phyloP scores from a whole-genome alignment of 164 flowering plant species.

The Stephania cephalantha region DNA sequence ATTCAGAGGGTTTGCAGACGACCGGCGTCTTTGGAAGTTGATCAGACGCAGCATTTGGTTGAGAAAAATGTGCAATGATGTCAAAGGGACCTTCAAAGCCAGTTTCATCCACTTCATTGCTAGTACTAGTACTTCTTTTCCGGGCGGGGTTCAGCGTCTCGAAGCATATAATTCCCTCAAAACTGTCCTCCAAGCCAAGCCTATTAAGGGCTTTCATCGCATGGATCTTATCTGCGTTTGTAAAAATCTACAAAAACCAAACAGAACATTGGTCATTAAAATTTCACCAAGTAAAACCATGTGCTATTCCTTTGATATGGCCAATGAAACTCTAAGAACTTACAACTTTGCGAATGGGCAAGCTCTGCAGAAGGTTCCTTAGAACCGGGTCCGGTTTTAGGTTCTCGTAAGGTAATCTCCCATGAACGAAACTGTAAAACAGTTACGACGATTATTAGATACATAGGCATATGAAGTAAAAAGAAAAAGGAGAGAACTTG shows the following conservation, averaged over 20 bases:
- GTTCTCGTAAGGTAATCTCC: constrained; percentile 69
- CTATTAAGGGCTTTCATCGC: constrained; percentile 50
- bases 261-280: constrained; percentile 11
- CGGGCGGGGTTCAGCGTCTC: constrained; percentile 61
- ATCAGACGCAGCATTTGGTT: constrained; percentile 22
- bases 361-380: constrained; percentile 50
- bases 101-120: neutral
- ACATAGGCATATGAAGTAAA: neutral
- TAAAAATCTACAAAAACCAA: constrained; percentile 49
- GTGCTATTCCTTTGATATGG: neutral
- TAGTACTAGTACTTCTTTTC: constrained; percentile 14
- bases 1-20: constrained; percentile 76
- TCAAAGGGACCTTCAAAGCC: constrained; percentile 24
- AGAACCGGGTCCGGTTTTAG: constrained; percentile 74
- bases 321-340: constrained; percentile 21
- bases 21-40: constrained; percentile 54
- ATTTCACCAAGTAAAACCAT: neutral
- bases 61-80: constrained; percentile 25
- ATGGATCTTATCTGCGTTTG: constrained; percentile 74
- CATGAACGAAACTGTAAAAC: constrained; percentile 70
- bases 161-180: constrained; percentile 74
- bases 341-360: constrained; percentile 80
- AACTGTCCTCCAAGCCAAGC: constrained; percentile 88
- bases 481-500: constrained; percentile 3
- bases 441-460: neutral